phyloP scores from a whole-genome alignment of 2,329 filamentous ascomycete genomes.

The Fusarium acutatum region DNA sequence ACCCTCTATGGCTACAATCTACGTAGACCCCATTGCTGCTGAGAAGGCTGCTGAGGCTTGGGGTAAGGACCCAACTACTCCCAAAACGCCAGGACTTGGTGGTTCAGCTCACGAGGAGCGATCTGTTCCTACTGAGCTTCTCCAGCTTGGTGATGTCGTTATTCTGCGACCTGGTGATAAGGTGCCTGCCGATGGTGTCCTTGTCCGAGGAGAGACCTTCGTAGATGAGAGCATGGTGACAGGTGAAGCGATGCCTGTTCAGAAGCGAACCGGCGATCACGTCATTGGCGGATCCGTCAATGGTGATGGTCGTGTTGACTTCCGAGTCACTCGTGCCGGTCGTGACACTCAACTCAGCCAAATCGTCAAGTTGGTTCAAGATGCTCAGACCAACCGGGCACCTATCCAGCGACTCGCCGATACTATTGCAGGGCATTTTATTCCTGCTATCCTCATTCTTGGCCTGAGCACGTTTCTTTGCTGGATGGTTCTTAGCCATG shows the following conservation, averaged over 20 bases:
- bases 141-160: constrained; percentile 93
- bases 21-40: constrained; percentile 90
- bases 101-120: constrained; percentile 80
- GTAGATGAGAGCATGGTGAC: constrained; percentile 99
- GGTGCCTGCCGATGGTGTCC: constrained; percentile 88
- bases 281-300: constrained; percentile 97
- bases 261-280: constrained; percentile 81
- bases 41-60: constrained; percentile 88
- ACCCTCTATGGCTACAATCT: constrained; percentile 97
- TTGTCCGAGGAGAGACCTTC: constrained; percentile 90
- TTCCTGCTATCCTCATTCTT: constrained; percentile 86
- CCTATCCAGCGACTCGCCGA: constrained; percentile 96
- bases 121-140: constrained; percentile 89
- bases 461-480: constrained; percentile 85
- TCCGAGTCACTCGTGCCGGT: constrained; percentile 89
- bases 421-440: constrained; percentile 90
- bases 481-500: constrained; percentile 96
- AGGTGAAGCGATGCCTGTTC: constrained; percentile 93
- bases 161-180: constrained; percentile 95
- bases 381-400: constrained; percentile 92
- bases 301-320: constrained; percentile 88
- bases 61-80: constrained; percentile 48
- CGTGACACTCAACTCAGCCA: constrained; percentile 97
- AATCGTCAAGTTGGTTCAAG: constrained; percentile 97
- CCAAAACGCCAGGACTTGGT: constrained; percentile 43